These are phyloP conservation scores for Acer yangbiense DNA, from an alignment of 345 rosid species.

Conservation along the genomic window DNA sequence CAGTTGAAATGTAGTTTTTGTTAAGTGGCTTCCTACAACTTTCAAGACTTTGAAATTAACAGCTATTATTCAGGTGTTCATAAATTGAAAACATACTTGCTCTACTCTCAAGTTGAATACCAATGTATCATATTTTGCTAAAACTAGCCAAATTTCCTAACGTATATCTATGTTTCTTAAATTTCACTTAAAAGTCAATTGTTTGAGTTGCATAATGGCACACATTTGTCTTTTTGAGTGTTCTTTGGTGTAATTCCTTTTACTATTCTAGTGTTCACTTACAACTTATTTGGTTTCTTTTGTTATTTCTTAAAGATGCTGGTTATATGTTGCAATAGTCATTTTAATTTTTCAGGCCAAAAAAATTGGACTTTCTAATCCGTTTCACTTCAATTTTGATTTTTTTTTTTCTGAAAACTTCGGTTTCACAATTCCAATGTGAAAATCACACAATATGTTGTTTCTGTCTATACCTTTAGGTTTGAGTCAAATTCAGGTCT, in stretches of 20 bases:
- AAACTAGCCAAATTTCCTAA: not conserved
- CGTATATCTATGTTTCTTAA: not conserved
- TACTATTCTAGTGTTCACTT: not conserved
- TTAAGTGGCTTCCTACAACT: not conserved
- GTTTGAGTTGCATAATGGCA: not conserved
- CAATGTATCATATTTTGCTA: not conserved
- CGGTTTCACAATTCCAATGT: not conserved
- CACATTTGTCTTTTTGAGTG: not conserved
- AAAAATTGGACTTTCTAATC: not conserved
- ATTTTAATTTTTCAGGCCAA: not conserved
- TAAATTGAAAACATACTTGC: not conserved
- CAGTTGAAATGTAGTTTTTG: not conserved
- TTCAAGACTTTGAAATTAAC: slow-evolving; percentile 5
- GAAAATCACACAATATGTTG: not conserved
- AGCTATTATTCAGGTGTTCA: not conserved
- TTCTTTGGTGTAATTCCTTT: not conserved
- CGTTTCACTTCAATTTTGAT: not conserved
- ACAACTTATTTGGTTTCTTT: not conserved
- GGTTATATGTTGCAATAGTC: not conserved
- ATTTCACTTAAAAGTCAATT: not conserved
- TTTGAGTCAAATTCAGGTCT: not conserved
- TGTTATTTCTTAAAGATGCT: not conserved
- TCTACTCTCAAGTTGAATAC: not conserved
- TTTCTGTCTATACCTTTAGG: not conserved
- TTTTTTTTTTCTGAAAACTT: not conserved